Percentiles rank a stretch among this genome's conserved stretches.
Evolutionary conservation across 805 yeast genomes (phyloP).

Genomic region (Allodekkera sacchari): DNA sequence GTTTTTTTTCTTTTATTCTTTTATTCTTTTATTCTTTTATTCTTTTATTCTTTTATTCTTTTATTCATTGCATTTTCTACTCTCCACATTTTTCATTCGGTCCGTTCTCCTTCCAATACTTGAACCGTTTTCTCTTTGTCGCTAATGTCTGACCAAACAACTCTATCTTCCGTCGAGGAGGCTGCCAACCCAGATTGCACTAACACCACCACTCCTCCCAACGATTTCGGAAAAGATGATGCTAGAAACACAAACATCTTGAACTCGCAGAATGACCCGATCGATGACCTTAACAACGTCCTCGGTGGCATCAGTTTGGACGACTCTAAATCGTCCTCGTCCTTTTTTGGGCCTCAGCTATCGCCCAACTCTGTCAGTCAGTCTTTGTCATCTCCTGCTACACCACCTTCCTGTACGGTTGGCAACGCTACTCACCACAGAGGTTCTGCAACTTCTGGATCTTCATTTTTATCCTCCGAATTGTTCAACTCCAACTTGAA

Average conservation of each 20-base stretch:
- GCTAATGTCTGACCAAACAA: constrained; percentile 28
- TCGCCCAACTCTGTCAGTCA: constrained; percentile 16
- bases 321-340: constrained; percentile 7
- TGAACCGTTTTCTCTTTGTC: too few species aligned
- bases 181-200: constrained; percentile 17
- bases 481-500: too few species aligned
- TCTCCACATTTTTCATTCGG: too few species aligned
- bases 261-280: not conserved
- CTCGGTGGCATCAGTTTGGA: constrained; percentile 38
- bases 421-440: constrained; percentile 9
- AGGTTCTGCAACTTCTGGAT: constrained; percentile 11
- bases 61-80: not conserved
- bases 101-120: too few species aligned
- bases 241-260: constrained; percentile 2
- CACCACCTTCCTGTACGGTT: constrained; percentile 15
- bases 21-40: too few species aligned
- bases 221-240: constrained; percentile 6
- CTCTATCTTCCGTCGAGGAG: constrained; percentile 25
- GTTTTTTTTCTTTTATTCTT: too few species aligned
- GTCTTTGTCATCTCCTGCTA: constrained; percentile 19
- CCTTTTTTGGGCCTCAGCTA: constrained; percentile 18
- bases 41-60: not conserved
- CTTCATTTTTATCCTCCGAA: constrained; percentile 9
- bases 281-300: constrained; percentile 39
- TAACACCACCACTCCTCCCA: constrained; percentile 25